Conservation (phyloP, 2,329 filamentous ascomycete genomes). For the Cytospora piceicola region DNA sequence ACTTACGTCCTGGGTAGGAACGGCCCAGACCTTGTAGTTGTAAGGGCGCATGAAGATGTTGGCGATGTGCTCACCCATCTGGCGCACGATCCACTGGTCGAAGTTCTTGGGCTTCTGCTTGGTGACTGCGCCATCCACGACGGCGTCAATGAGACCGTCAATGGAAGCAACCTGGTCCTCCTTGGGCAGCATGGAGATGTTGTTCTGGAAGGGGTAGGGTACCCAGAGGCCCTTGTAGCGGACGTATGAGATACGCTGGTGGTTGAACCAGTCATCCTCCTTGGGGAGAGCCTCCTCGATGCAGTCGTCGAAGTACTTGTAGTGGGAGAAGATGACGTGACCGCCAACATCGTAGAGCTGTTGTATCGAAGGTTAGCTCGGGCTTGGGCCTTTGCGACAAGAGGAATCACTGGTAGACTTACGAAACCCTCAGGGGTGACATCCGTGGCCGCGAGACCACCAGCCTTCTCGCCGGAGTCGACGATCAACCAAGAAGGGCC, state of each 20-base stretch:
- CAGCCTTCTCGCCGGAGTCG: constrained; percentile 87
- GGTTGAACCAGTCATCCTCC: constrained; percentile 93
- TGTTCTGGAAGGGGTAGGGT: constrained; percentile 99
- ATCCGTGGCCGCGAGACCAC: constrained; percentile 95
- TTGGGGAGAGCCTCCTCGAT: constrained; percentile 95
- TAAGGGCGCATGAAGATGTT: constrained; percentile 99
- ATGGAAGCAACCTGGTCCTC: constrained; percentile 95
- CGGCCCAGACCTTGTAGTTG: constrained; percentile 99
- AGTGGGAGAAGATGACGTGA: constrained; percentile 99
- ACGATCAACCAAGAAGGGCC: constrained; percentile 95
- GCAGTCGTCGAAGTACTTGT: constrained; percentile 99
- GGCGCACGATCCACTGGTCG: constrained; percentile 96
- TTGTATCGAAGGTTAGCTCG: constrained; percentile 6
- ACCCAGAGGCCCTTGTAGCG: constrained; percentile 97
- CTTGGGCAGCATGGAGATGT: constrained; percentile 97
- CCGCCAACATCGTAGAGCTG: constrained; percentile 98
- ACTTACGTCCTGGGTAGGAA: constrained; percentile 90
- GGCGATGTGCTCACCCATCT: constrained; percentile 85
- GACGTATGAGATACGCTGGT: constrained; percentile 98
- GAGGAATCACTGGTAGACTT: constrained; percentile 46
- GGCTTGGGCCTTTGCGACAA: not conserved
- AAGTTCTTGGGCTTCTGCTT: constrained; percentile 95
- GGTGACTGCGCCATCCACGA: constrained; percentile 81
- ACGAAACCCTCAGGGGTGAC: constrained; percentile 96
- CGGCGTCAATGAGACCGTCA: constrained; percentile 94